Base-by-base conservation (phyloP, 225 moss, liverwort and hornwort genomes). In the Climacium dendroides region DNA sequence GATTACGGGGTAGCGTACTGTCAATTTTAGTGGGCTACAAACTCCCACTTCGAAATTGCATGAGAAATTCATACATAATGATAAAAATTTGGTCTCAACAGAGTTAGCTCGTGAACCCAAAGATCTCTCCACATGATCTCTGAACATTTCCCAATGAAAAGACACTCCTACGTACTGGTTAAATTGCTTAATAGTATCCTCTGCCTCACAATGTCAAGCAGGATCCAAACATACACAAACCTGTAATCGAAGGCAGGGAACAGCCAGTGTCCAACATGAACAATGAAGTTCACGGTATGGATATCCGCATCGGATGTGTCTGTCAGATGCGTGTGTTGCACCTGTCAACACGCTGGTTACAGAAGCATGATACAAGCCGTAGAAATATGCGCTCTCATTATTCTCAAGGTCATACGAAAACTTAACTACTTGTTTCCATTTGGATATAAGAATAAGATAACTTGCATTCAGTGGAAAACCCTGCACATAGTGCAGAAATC, bases 221-320 rank as follows among this genome's bases (percentile, higher is more conserved):
- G 62, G 67, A 77, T 70, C 63, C n/a, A 30, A 55, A 80, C 59
- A 64, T 37, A 32, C 53, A 87, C 83, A 86, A 59, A 94, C 95
- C 95, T 92, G 89, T 95, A 95, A 88, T 95, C 94, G 76, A 95
- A 95, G 28, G 87, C 86, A 37, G 95, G 96, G 80, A 95, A 94
- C 34, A 96, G 85, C 93, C 92, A 94, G 74, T 95, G 92, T 29
- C 95, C 90, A 14, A 89, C 62, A 89, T 91, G 92, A 47, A 95
- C 95, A 34, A 96, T 86, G 85, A 93, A 83, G 82, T 95, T 88
- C 84, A 95, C 94, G 15, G 94, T 95, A 25, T 90, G 89, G 39
- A 95, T 95, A 86, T 95, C 96, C 39, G 94, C 96, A 90, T 93
- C 92, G 66, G 95, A 94, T 52, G 94, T 93, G 82, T 95, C 95